These are phyloP conservation scores for Paecilomyces formosus DNA, from an alignment of 2,329 filamentous ascomycete species.

Conservation along the genomic window DNA sequence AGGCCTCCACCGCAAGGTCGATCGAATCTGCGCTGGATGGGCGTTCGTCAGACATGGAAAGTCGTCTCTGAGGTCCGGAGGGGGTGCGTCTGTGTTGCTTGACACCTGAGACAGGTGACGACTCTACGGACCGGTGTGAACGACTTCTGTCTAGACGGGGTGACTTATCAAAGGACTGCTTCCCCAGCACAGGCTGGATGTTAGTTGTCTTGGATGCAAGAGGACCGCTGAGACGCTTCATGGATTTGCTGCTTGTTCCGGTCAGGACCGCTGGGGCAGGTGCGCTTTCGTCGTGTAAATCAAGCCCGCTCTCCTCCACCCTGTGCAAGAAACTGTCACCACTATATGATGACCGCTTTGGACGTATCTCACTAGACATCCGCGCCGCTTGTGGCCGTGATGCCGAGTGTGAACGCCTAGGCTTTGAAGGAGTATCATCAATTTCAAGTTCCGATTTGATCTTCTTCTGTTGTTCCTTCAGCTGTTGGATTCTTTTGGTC, in stretches of 20 bases:
- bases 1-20: constrained; percentile 78
- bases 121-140: constrained; percentile 21
- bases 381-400: constrained; percentile 10
- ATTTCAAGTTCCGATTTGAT: constrained; percentile 43
- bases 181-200: constrained; percentile 14
- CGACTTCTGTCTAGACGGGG: constrained; percentile 20
- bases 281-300: constrained; percentile 52
- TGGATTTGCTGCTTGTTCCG: constrained; percentile 37
- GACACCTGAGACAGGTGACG: constrained; percentile 13
- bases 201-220: constrained; percentile 20
- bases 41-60: constrained; percentile 57
- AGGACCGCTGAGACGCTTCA: constrained; percentile 17
- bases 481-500: constrained; percentile 49
- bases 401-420: constrained; percentile 7
- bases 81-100: constrained; percentile 30
- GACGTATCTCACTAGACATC: constrained; percentile 11
- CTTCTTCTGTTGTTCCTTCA: constrained; percentile 51
- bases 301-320: constrained; percentile 21
- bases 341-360: constrained; percentile 6
- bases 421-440: constrained; percentile 24
- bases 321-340: constrained; percentile 6
- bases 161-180: constrained; percentile 20
- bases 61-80: constrained; percentile 33
- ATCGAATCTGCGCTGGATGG: constrained; percentile 77
- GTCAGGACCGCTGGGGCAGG: constrained; percentile 64